A percentile compares a stretch with the other conserved stretches of the same genome.
phyloP scores from a whole-genome alignment of 768 basidiomycete genomes.

The Gloeopeniophorella convolvens region DNA sequence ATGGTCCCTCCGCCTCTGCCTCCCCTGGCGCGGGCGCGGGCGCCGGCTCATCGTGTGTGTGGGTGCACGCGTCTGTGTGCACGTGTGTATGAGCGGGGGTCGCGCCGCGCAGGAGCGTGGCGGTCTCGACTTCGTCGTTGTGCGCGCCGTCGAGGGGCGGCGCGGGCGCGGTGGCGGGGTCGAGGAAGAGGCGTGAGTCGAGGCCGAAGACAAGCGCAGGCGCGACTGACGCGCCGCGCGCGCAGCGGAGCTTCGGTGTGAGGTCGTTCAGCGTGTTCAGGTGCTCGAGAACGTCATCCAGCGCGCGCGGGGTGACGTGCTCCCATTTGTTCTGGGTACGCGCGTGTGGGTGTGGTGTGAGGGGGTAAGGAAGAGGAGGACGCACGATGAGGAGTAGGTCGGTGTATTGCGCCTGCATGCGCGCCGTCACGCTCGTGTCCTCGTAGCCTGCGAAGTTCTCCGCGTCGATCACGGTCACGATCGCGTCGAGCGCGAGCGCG shows the following conservation, averaged over 20 bases:
- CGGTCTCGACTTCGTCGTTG: conserved; percentile 82
- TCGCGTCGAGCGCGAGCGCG: conserved; percentile 80
- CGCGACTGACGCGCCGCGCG: conserved; percentile 58
- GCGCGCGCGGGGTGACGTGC: conserved; percentile 64
- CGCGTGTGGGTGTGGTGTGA: neutral
- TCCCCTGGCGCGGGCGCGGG: neutral
- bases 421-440: conserved; percentile 85
- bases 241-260: conserved; percentile 77
- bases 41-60: neutral
- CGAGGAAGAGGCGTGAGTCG: conserved; percentile 69
- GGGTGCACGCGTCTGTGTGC: conserved; percentile 3
- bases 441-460: conserved; percentile 93
- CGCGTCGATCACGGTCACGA: conserved; percentile 85
- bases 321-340: conserved; percentile 80
- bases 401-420: conserved; percentile 93
- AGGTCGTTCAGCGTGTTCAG: conserved; percentile 84
- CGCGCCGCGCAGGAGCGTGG: conserved; percentile 50
- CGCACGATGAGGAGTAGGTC: conserved; percentile 82
- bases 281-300: conserved; percentile 83
- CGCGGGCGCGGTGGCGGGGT: conserved; percentile 10
- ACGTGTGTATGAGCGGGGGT: conserved; percentile 21
- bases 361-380: conserved; percentile 14
- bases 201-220: conserved; percentile 84
- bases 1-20: neutral
- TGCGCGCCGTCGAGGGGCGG: conserved; percentile 33